These are phyloP conservation scores for Metschnikowia aberdeeniae DNA, from an alignment of 805 yeast species.

Conservation along the genomic window DNA sequence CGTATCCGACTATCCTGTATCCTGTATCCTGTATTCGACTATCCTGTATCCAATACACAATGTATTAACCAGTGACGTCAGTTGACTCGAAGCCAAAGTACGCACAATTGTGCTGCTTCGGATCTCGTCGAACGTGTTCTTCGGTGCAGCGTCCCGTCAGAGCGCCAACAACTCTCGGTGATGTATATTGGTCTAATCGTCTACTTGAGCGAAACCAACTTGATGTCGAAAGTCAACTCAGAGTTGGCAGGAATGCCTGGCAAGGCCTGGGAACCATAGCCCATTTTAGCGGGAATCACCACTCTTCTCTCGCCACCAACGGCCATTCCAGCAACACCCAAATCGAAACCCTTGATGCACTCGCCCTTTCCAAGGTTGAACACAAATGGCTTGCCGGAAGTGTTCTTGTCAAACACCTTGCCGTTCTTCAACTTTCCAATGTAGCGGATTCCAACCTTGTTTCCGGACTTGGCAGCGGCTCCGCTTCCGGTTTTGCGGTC, in stretches of 20 bases:
- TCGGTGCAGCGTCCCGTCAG: too few relatives aligned
- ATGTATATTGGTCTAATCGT: not conserved
- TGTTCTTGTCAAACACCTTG: conserved; percentile 94
- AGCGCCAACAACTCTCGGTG: too few relatives aligned
- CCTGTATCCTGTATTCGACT: too few relatives aligned
- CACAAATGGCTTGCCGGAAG: conserved; percentile 91
- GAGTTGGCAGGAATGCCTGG: conserved; percentile 99
- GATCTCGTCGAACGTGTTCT: too few relatives aligned
- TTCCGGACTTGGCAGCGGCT: conserved; percentile 78
- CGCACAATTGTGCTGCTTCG: too few relatives aligned
- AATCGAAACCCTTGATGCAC: conserved; percentile 97
- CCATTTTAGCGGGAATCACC: conserved; percentile 91
- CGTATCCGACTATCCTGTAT: too few relatives aligned
- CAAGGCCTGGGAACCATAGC: conserved; percentile 88
- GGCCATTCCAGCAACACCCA: conserved; percentile 98
- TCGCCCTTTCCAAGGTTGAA: conserved; percentile 95
- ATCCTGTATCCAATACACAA: too few relatives aligned
- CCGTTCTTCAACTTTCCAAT: conserved; percentile 97
- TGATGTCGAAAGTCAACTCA: conserved; percentile 93
- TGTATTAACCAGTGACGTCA: too few relatives aligned
- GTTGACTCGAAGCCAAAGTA: too few relatives aligned
- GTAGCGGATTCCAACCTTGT: conserved; percentile 94
- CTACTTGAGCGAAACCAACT: conserved; percentile 85
- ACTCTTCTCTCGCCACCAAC: conserved; percentile 99
- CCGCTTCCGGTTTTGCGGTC: conserved; percentile 91